Percentiles rank a stretch among this genome's conserved stretches.
Evolutionary conservation across 306 rosid genomes (phyloP).

Genomic region (Malus asiatica): DNA sequence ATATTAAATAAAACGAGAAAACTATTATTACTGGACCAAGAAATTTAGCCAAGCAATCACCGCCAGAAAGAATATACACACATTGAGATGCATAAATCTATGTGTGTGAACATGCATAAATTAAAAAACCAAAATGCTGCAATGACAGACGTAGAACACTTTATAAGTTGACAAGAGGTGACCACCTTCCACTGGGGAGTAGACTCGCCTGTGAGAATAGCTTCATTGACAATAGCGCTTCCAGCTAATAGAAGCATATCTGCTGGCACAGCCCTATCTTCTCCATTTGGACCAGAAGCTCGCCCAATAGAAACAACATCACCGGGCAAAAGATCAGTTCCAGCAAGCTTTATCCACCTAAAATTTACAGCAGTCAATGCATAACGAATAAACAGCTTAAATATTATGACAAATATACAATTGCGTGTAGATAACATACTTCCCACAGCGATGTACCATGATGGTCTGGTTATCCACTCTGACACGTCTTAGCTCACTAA

Average conservation of each 20-base stretch:
- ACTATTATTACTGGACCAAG: background rate
- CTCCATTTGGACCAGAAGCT: conserved; percentile 72
- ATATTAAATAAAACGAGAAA: background rate
- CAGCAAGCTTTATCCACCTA: conserved; percentile 89
- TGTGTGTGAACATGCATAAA: background rate
- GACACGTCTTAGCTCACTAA: conserved; percentile 94
- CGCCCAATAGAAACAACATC: conserved; percentile 97
- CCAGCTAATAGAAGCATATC: conserved; percentile 99
- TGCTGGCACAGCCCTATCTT: conserved; percentile 95
- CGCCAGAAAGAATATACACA: background rate
- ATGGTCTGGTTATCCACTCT: conserved; percentile 87
- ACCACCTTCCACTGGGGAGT: conserved; percentile 99
- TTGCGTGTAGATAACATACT: conserved; percentile 50
- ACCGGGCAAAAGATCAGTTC: conserved; percentile 92
- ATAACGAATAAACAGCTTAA: background rate
- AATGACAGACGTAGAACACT: background rate
- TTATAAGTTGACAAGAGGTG: conserved; percentile 32
- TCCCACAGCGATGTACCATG: conserved; percentile 94
- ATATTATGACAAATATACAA: background rate
- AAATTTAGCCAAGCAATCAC: background rate
- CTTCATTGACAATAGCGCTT: conserved; percentile 92
- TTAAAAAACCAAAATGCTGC: background rate
- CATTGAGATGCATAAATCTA: background rate
- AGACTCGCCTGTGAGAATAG: conserved; percentile 99
- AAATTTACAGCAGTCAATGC: conserved; percentile 17